Base-by-base conservation (phyloP, 768 basidiomycete genomes). In the Boletus edulis region DNA sequence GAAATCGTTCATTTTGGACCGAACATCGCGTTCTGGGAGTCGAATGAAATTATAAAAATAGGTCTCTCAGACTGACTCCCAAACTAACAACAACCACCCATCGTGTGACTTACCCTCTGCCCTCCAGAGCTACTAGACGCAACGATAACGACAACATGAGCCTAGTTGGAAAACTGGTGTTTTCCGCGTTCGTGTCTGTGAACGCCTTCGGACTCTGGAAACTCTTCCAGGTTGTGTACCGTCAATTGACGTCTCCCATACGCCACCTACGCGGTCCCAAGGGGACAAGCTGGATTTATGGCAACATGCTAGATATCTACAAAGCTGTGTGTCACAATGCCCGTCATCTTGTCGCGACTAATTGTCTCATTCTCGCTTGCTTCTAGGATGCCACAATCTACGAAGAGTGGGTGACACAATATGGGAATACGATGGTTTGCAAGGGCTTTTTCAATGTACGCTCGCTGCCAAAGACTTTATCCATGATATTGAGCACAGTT, bases 261-360 rank as follows among this genome's bases (percentile, higher is more conserved):
- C 70, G 74, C 15, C 55, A 71, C 32, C 72, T 85, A 32, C 82
- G 78, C 9, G 62, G 62, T 18, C 84, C 83, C 0, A 69, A 76
- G 13, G 78, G 62, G 52, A 48, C 69, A 2, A 79, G 76, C 56
- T 71, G 73, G 56, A 50, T 86, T 10, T 81, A 66, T 56, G 84
- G 84, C 1, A 78, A 83, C 58, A 56, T 82, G 62, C 70, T 63
- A 47, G 72, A 79, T 9, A 77, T 85, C 14, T 71, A 64, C 61
- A 65, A 74, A 13, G 72, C 68, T 9, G 82, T 80, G 59, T 13
- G 72, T 46, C 35, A 15, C 15, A 0, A 3, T 43, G 35, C 20
- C n/a, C 15, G 35, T 32, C n/a, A 18, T 34, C 18, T 13, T 43
- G 17, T 29, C 8, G 27, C 17, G 3, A 37, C 29, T 37, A 18